Evolutionary conservation across 352 stramenopile species (phyloP).

Genomic region (Phytophthora colocasiae): DNA sequence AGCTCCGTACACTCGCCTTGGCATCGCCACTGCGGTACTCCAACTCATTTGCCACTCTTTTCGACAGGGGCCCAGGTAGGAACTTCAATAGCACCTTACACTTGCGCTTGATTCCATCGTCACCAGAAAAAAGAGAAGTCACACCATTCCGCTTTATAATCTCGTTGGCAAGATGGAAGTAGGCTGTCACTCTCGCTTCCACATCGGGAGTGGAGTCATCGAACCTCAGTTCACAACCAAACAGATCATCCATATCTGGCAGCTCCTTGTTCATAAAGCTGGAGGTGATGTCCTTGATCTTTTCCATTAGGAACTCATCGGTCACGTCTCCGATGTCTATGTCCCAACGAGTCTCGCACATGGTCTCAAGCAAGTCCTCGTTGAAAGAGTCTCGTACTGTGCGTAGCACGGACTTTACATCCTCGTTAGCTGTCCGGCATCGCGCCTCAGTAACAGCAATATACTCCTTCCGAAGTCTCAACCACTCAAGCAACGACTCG

Average conservation of each 20-base stretch:
- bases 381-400: no score
- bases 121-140: constrained; percentile 1
- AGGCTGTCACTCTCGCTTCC: constrained; percentile 2
- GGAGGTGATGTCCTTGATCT: constrained; percentile 15
- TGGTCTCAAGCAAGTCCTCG: no score
- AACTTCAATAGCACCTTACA: constrained; percentile 15
- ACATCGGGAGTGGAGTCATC: constrained; percentile 14
- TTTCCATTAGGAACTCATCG: constrained; percentile 17
- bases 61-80: background rate
- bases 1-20: constrained; percentile 7
- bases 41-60: constrained; percentile 1
- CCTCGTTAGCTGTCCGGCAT: no score
- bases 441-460: no score
- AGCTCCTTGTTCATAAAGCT: constrained; percentile 23
- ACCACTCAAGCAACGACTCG: no score
- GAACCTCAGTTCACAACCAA: constrained; percentile 9
- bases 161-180: constrained; percentile 21
- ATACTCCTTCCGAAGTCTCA: no score
- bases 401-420: no score
- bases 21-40: constrained; percentile 11
- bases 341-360: no score
- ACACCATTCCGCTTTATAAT: constrained; percentile 24
- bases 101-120: constrained; percentile 8
- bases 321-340: background rate
- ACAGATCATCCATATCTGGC: constrained; percentile 7